Base-by-base conservation (phyloP, 2,329 filamentous ascomycete genomes). In the Curvularia hawaiiensis region DNA sequence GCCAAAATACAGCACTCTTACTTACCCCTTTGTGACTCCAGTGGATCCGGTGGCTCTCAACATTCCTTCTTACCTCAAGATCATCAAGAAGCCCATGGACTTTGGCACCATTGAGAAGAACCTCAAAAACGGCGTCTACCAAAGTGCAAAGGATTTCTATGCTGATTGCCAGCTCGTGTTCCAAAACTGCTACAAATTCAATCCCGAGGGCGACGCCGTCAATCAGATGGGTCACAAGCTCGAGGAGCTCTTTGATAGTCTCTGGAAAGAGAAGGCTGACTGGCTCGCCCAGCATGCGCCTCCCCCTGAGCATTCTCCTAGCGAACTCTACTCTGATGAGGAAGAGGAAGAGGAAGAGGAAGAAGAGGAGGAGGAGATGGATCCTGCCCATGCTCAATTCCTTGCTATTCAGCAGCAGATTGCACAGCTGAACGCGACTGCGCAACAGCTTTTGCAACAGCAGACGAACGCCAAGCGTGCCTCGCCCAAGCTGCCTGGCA, bases 11-110 rank as follows among this genome's bases (percentile, higher is more conserved):
- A 82, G 81, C 54, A 72, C 78, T 2, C 79, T 88, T 64, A 91
- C 91, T 43, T 83, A 84, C 54, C 88, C 90, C 58, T 99, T 99
- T 79, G 80, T 91, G 68, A 79, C 85, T 8, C 90, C 95, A 0
- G 95, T 99, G 20, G 95, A 99, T 73, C 92, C 95, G 0, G 93
- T 98, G 35, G 94, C 93, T 0, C 81, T 98, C 52, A 92, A 94
- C 73, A 97, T 98, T 58, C 95, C 95, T 0, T 89, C 90, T 24
- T 99, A 99, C 74, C 91, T 95, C 75, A 92, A 90, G 69, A 82
- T 98, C 60, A 92, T 99, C 79, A 98, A 97, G 82, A 92, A 93
- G 74, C 95, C 95, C 0, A 99, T 98, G 94, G 94, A 99, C 75
- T 82, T 97, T 49, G 83, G 84, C 16, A 97, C 91, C n/a, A 90